Percentiles rank a stretch among this genome's conserved stretches.
phyloP scores from a whole-genome alignment of 2,329 filamentous ascomycete genomes.

The Akanthomyces muscarius region DNA sequence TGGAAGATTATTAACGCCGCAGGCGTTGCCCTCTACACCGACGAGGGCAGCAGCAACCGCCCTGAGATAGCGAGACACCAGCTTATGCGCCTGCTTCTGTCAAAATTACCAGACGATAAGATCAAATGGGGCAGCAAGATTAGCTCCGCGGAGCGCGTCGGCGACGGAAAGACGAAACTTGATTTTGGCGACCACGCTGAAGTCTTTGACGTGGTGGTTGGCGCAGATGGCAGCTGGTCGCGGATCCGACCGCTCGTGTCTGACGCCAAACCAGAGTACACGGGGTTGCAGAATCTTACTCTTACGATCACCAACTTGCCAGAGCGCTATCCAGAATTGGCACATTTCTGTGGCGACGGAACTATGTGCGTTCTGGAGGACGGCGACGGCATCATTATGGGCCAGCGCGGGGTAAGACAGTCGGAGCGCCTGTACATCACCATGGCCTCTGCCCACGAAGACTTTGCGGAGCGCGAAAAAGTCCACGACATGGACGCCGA shows the following conservation, averaged over 20 bases:
- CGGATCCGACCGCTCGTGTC: conserved; percentile 35
- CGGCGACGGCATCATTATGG: conserved; percentile 33
- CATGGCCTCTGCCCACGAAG: conserved; percentile 25
- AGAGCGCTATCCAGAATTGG: conserved; percentile 34
- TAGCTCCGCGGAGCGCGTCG: conserved; percentile 18
- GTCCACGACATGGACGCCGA: conserved; percentile 1
- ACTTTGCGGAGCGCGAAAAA: conserved; percentile 17
- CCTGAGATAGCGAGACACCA: conserved; percentile 38
- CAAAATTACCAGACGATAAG: conserved; percentile 26
- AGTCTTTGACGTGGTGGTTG: conserved; percentile 35
- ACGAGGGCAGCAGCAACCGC: conserved; percentile 24
- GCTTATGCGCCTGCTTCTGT: conserved; percentile 33
- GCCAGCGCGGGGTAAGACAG: conserved; percentile 28
- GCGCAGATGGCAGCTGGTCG: conserved; percentile 39
- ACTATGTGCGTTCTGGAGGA: conserved; percentile 24
- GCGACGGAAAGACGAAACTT: conserved; percentile 19
- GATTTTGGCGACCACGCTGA: conserved; percentile 23
- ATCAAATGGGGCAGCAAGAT: conserved; percentile 34
- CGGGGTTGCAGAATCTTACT: conserved; percentile 36
- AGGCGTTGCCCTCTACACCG: conserved; percentile 24
- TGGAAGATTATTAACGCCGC: conserved; percentile 31
- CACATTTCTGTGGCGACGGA: conserved; percentile 37
- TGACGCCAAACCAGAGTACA: conserved; percentile 34
- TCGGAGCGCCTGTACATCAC: conserved; percentile 29
- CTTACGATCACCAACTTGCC: conserved; percentile 33